Percentiles rank a stretch among this genome's conserved stretches.
Conservation (phyloP, 2,329 filamentous ascomycete species). For the Aspergillus transmontanensis region DNA sequence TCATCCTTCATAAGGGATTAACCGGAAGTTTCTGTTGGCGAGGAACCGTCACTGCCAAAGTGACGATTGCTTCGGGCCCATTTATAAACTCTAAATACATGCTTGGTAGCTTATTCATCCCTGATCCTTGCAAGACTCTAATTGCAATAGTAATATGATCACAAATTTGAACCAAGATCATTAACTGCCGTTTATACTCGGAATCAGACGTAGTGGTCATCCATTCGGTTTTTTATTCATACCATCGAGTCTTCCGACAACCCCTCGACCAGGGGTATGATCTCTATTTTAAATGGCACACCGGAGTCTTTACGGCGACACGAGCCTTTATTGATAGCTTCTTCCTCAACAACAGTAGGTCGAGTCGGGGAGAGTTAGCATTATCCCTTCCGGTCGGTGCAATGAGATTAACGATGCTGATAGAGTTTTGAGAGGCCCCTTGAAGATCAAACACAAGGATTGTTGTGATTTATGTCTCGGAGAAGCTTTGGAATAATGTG, state of each 20-base stretch:
- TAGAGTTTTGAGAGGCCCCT: conserved; percentile 63
- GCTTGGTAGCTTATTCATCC: not conserved
- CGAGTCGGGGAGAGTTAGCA: too few relatives aligned
- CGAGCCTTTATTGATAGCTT: not conserved
- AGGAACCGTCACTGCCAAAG: not conserved
- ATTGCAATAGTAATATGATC: not conserved
- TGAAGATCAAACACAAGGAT: conserved; percentile 63
- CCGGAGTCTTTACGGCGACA: not conserved
- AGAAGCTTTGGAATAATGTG: conserved; percentile 11
- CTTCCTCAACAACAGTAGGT: not conserved
- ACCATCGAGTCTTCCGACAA: not conserved
- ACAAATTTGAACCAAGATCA: not conserved
- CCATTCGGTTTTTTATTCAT: too few relatives aligned
- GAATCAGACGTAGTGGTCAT: too few relatives aligned
- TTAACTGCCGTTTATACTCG: not conserved
- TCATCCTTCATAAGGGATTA: not conserved
- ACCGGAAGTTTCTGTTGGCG: not conserved
- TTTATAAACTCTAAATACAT: not conserved
- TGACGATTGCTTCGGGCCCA: not conserved
- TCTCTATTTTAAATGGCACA: too few relatives aligned
- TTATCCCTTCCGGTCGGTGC: too few relatives aligned
- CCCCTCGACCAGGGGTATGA: not conserved
- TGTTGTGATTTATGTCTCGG: conserved; percentile 51
- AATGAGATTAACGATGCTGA: conserved; percentile 57
- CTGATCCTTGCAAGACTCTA: too few relatives aligned